Evolutionary conservation across 1,284 basidiomycete species (phyloP).

Genomic region (Microbotryomycetes sp.): DNA sequence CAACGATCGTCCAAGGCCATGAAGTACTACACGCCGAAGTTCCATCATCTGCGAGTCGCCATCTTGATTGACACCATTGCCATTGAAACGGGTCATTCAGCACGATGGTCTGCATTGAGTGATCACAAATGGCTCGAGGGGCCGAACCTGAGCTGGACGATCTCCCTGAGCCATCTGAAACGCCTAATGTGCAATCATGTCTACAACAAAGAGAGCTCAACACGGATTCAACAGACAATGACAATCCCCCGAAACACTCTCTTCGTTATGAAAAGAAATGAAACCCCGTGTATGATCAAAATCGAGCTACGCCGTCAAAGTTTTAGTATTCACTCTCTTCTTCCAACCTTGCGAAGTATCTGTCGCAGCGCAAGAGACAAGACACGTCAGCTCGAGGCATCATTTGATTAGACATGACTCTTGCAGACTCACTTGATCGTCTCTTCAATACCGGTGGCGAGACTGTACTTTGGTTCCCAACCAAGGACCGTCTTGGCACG

Average conservation of each 20-base stretch:
- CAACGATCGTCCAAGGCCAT: neutral
- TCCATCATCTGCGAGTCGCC: neutral
- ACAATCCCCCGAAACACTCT: too few species aligned
- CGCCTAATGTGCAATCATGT: neutral
- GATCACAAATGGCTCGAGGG: too few species aligned
- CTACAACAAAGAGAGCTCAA: neutral
- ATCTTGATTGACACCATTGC: conserved; percentile 2
- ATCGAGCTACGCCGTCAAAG: too few species aligned
- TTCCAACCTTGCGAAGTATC: neutral
- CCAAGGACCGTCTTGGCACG: conserved; percentile 75
- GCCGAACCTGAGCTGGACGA: too few species aligned
- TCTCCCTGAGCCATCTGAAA: too few species aligned
- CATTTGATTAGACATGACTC: neutral
- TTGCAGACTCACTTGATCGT: conserved; percentile 60
- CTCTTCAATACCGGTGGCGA: conserved; percentile 83
- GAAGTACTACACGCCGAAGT: neutral
- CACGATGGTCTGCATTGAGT: conserved; percentile 4
- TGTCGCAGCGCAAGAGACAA: too few species aligned
- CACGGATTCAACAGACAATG: too few species aligned
- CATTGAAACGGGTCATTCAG: conserved; percentile 1
- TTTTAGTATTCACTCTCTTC: neutral
- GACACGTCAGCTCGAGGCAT: neutral
- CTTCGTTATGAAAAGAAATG: too few species aligned
- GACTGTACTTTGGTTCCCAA: conserved; percentile 92
- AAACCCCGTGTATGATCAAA: too few species aligned